Conservation (phyloP, 257 asterid genomes). For the Salvia splendens region DNA sequence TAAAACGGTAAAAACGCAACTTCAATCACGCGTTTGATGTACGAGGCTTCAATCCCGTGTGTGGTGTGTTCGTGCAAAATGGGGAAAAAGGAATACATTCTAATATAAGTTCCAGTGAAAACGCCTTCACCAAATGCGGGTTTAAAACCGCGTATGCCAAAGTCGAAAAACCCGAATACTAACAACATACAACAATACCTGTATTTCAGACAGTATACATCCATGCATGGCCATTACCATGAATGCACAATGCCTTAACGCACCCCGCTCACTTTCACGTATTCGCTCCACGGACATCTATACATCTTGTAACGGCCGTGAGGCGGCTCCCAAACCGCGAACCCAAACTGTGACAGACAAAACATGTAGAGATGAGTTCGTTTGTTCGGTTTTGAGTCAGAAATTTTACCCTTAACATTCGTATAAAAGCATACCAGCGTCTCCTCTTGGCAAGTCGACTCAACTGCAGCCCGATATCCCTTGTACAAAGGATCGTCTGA, state of each 20-base stretch:
- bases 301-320: slow-evolving; percentile 96
- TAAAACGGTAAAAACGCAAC: too few relatives aligned
- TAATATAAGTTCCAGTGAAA: too few relatives aligned
- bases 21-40: too few relatives aligned
- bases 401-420: too few relatives aligned
- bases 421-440: slow-evolving; percentile 54
- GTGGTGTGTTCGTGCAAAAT: too few relatives aligned
- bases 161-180: too few relatives aligned
- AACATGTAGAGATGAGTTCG: neutral
- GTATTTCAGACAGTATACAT: slow-evolving; percentile 90
- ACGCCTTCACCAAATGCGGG: too few relatives aligned
- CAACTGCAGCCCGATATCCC: slow-evolving; percentile 82
- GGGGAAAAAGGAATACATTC: too few relatives aligned
- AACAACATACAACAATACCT: slow-evolving; percentile 48
- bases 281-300: slow-evolving; percentile 83
- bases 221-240: slow-evolving; percentile 99
- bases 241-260: slow-evolving; percentile 92
- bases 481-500: slow-evolving; percentile 88
- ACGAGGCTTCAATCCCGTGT: too few relatives aligned
- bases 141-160: too few relatives aligned
- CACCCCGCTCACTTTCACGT: slow-evolving; percentile 95
- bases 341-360: slow-evolving; percentile 52
- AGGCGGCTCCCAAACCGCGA: slow-evolving; percentile 98
- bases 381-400: neutral
- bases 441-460: slow-evolving; percentile 93